phyloP scores from a whole-genome alignment of 2,329 filamentous ascomycete species.

The Parafenestella ontariensis region DNA sequence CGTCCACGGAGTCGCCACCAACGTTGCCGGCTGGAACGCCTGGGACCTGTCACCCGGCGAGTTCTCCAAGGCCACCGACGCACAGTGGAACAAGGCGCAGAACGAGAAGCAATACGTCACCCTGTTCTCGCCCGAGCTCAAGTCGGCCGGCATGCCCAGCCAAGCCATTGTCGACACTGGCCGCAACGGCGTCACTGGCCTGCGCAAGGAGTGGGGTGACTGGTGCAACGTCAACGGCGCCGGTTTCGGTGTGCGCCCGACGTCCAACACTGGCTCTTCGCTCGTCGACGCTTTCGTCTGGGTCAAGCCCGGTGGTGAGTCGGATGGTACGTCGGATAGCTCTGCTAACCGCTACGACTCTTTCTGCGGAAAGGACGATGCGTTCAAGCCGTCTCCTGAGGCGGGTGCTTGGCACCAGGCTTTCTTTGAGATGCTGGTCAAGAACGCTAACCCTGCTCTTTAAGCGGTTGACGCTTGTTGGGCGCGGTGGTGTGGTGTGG shows the following conservation, averaged over 20 bases:
- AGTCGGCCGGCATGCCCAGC: conserved; percentile 56
- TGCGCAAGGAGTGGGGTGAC: conserved; percentile 65
- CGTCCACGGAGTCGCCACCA: conserved; percentile 63
- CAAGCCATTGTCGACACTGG: conserved; percentile 64
- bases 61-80: conserved; percentile 44
- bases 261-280: conserved; percentile 63
- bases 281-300: conserved; percentile 72
- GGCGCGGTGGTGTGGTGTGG: no score
- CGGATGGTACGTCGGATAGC: conserved; percentile 55
- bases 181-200: conserved; percentile 62
- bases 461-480: conserved; percentile 16
- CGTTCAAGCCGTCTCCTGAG: conserved; percentile 70
- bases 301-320: conserved; percentile 71
- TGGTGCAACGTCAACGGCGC: conserved; percentile 73
- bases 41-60: conserved; percentile 54
- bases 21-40: conserved; percentile 67
- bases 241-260: conserved; percentile 68
- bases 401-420: conserved; percentile 71
- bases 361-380: conserved; percentile 63
- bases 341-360: conserved; percentile 61
- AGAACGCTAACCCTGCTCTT: conserved; percentile 49
- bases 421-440: conserved; percentile 48
- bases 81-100: conserved; percentile 52
- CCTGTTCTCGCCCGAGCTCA: conserved; percentile 59
- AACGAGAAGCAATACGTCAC: conserved; percentile 63